These are phyloP conservation scores for Sutorius eximius DNA, from an alignment of 1,284 basidiomycete species.

Conservation along the genomic window DNA sequence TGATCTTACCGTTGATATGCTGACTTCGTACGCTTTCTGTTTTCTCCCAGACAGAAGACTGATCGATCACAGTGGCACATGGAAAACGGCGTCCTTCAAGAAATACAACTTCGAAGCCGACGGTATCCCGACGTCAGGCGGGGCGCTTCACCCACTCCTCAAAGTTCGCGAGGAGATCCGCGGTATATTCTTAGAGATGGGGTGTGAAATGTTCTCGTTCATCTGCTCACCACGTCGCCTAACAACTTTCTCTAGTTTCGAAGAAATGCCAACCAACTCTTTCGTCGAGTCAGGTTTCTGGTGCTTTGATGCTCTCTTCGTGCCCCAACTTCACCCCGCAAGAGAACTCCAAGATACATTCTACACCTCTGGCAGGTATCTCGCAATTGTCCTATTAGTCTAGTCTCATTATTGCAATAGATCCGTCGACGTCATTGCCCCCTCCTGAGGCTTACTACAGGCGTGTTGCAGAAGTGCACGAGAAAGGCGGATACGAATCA, in stretches of 20 bases:
- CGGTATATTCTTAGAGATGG: conserved; percentile 99
- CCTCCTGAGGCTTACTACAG: conserved; percentile 89
- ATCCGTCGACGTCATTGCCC: conserved; percentile 76
- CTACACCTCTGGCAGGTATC: conserved; percentile 81
- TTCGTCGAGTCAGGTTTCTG: conserved; percentile 99
- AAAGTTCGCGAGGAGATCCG: conserved; percentile 99
- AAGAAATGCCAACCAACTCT: conserved; percentile 98
- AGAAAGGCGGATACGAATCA: conserved; percentile 90
- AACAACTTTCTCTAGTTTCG: conserved; percentile 63
- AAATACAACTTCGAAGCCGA: conserved; percentile 99
- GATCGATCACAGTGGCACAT: conserved; percentile 64
- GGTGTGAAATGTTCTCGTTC: conserved; percentile 48
- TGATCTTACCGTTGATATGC: conserved; percentile 95
- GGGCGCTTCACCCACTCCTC: conserved; percentile 93
- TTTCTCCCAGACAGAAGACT: conserved; percentile 1
- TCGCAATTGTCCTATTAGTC: neutral
- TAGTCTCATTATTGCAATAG: conserved; percentile 42
- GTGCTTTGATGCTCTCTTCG: conserved; percentile 99
- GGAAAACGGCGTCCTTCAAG: conserved; percentile 93
- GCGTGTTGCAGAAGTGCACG: conserved; percentile 87
- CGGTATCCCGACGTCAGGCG: conserved; percentile 84
- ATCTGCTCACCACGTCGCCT: neutral
- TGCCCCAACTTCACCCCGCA: conserved; percentile 98
- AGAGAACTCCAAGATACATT: conserved; percentile 99
- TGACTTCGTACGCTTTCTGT: conserved; percentile 67